phyloP scores from a whole-genome alignment of 306 rosid genomes.

The barrel medic (Medicago truncatula) region DNA sequence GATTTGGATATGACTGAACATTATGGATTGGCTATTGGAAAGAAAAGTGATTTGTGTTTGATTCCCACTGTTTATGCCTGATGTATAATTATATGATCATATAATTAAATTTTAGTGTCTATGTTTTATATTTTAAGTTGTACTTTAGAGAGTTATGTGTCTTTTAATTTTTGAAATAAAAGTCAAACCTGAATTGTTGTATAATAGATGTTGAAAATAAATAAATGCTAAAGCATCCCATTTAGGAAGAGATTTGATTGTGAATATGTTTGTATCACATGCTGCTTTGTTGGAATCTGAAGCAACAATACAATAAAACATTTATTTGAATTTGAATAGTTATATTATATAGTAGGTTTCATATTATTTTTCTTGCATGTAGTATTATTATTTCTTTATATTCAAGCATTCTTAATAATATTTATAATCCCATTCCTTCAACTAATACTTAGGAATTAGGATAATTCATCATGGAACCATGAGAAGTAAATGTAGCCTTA shows the following conservation, averaged over 20 bases:
- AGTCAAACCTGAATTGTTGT: not conserved
- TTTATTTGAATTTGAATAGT: no score
- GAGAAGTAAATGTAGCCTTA: no score
- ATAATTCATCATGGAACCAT: no score
- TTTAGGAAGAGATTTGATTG: not conserved
- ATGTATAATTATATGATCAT: not conserved
- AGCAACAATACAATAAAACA: no score
- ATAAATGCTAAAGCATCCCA: not conserved
- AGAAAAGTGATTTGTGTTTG: not conserved
- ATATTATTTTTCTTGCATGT: no score
- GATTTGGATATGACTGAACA: slow-evolving; percentile 21
- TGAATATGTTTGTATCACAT: no score
- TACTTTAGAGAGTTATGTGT: not conserved
- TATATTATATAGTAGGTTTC: no score
- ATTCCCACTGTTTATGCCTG: not conserved
- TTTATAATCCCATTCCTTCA: no score
- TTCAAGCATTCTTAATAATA: no score
- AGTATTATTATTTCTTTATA: no score
- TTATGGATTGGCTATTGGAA: slow-evolving; percentile 4
- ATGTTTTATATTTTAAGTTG: not conserved
- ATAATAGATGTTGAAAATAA: not conserved
- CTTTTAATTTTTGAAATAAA: not conserved
- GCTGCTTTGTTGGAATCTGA: no score
- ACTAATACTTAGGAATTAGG: no score
- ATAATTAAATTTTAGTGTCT: not conserved